A percentile compares a stretch with the other conserved stretches of the same genome.
phyloP scores from a whole-genome alignment of 352 stramenopile genomes.

The Pythium aquatile region DNA sequence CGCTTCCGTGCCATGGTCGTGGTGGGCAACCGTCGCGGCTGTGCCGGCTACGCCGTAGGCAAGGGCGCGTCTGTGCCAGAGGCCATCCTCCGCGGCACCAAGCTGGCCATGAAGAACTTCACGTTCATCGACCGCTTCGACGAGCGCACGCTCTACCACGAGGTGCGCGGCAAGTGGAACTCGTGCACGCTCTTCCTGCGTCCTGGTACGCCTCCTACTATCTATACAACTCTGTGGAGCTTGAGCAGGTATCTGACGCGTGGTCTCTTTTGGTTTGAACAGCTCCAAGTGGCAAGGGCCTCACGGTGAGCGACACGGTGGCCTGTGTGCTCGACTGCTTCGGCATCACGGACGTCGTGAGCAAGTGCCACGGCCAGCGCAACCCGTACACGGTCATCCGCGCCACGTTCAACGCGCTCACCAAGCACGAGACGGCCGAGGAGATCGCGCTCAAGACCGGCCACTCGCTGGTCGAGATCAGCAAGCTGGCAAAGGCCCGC shows the following conservation, averaged over 20 bases:
- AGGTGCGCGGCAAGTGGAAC: conserved; percentile 95
- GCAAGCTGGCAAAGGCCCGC: conserved; percentile 64
- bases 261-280: neutral
- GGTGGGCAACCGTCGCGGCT: conserved; percentile 92
- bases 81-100: conserved; percentile 87
- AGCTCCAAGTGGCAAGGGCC: conserved; percentile 63
- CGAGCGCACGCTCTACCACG: conserved; percentile 87
- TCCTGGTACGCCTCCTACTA: conserved; percentile 29
- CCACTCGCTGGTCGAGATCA: conserved; percentile 80
- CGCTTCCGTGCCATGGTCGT: conserved; percentile 93
- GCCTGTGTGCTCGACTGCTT: conserved; percentile 86
- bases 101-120: conserved; percentile 92
- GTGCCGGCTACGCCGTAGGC: conserved; percentile 91
- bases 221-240: neutral
- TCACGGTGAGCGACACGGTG: conserved; percentile 80
- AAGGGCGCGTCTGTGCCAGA: conserved; percentile 88
- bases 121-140: conserved; percentile 95
- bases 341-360: conserved; percentile 92
- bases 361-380: conserved; percentile 92
- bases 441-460: conserved; percentile 93
- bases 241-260: neutral
- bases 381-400: conserved; percentile 95
- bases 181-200: conserved; percentile 91
- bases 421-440: conserved; percentile 93
- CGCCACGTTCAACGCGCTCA: conserved; percentile 93